A percentile compares a stretch with the other conserved stretches of the same genome.
Evolutionary conservation across 805 yeast genomes (phyloP).

Genomic region (Grigorovia transvaalensis): DNA sequence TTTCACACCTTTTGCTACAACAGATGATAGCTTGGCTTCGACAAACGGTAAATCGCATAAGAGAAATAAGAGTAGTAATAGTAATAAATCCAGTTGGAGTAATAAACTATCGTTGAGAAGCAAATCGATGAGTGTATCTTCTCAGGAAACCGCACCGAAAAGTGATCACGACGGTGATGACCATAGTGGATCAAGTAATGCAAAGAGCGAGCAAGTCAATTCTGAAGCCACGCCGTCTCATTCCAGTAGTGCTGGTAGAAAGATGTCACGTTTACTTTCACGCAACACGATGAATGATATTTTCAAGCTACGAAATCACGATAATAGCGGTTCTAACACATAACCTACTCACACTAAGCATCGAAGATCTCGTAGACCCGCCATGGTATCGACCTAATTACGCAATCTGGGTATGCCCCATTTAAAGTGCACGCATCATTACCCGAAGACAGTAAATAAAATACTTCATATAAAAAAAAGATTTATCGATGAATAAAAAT

Average conservation of each 20-base stretch:
- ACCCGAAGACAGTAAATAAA: neutral
- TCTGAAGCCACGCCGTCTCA: constrained; percentile 1
- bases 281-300: constrained; percentile 20
- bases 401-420: too few species aligned
- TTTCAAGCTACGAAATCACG: constrained; percentile 21
- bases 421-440: neutral
- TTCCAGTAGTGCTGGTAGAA: constrained; percentile 13
- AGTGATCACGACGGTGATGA: neutral
- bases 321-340: neutral
- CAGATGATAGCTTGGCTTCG: neutral
- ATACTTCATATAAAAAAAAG: too few species aligned
- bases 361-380: neutral
- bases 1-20: neutral
- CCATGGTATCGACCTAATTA: neutral
- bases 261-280: constrained; percentile 21
- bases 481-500: neutral
- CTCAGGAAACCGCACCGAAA: constrained; percentile 2
- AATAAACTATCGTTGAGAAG: constrained; percentile 8
- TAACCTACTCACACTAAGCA: neutral
- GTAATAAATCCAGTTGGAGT: constrained; percentile 15
- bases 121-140: constrained; percentile 4
- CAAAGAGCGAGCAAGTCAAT: neutral
- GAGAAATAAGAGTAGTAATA: constrained; percentile 15
- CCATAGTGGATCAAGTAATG: neutral
- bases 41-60: constrained; percentile 5